phyloP scores from a whole-genome alignment of 164 flowering plant genomes.

The Taxillus chinensis region DNA sequence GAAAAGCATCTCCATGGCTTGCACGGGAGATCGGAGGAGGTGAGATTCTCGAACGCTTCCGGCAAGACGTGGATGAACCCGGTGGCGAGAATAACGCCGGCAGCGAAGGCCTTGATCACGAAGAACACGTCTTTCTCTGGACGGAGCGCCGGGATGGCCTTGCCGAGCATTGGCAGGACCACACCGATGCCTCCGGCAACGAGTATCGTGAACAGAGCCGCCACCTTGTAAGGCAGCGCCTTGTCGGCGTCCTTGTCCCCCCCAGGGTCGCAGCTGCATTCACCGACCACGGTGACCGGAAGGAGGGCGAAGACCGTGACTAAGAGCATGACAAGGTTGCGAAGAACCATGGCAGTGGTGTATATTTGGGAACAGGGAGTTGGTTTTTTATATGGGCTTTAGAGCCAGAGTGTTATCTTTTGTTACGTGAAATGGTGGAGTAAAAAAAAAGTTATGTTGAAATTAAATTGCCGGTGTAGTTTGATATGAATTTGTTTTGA shows the following conservation, averaged over 20 bases:
- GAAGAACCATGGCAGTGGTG: too few species aligned
- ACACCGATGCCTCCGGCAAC: not conserved
- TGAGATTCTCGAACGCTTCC: not conserved
- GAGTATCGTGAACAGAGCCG: not conserved
- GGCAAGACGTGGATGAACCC: not conserved
- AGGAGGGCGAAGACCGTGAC: too few species aligned
- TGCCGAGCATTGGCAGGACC: not conserved
- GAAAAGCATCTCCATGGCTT: not conserved
- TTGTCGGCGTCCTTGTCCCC: not conserved
- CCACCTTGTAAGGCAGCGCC: not conserved
- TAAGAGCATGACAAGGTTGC: too few species aligned
- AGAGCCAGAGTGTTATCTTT: too few species aligned
- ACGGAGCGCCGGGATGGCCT: not conserved
- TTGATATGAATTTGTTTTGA: too few species aligned
- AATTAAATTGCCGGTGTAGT: too few species aligned
- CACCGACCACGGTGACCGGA: not conserved
- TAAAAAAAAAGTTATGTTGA: too few species aligned
- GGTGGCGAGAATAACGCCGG: not conserved
- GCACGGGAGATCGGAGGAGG: not conserved
- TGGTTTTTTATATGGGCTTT: too few species aligned
- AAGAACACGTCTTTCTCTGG: conserved; percentile 1
- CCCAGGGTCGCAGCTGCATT: not conserved
- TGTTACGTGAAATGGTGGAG: too few species aligned
- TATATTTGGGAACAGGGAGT: too few species aligned
- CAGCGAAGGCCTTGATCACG: not conserved